Evolutionary conservation across 2,329 filamentous ascomycete genomes (phyloP), one percentile per base, ranked within the genome.

Genomic region (Erysiphe pulchra): DNA sequence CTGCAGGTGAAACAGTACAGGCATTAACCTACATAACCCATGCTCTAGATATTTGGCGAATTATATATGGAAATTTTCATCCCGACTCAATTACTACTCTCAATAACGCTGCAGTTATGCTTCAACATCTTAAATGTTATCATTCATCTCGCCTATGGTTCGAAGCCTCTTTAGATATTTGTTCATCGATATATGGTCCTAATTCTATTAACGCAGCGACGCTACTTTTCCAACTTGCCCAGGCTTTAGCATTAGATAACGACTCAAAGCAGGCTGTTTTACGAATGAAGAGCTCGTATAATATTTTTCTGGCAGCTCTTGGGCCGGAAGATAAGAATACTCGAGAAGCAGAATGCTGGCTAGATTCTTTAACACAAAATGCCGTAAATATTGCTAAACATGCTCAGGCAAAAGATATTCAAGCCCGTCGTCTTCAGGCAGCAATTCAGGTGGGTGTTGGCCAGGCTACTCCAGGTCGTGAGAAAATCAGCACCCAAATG

Each of bases 51-150:
- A 69, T 98, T 50, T 95, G 87, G 87, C 94, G 93, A 67, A 73
- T 95, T 55, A 87, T 95, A 55, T 98, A 94, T 59, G 90, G 90
- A 31, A 68, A 79, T 30, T 80, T 84, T 55, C 90, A 98, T 63
- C 90, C 90, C 2, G 90, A 98, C 63, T 92, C 85, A 9, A 94
- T 98, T 63, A 98, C 92, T 9, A 95, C 90, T 14, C 80, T 95
- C 63, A 98, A 95, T 71, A 98, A 98, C 57, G 87, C 84, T 17
- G 90, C 90, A 8, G 90, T 98, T 49, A 98, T 98, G 90, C 75
- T 98, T 48, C 90, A 98, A 63, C 78, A 85, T 47, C 72, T 94
- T 55, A 93, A 95, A 68, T 77, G 81, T 49, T 98, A 92, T 65
- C 79, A 87, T 55, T 84, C 93, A 63, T 95, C 87, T 41, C 79